A percentile compares a stretch with the other conserved stretches of the same genome.
Evolutionary conservation across 805 yeast genomes (phyloP).

Genomic region (Hanseniaspora vineae): DNA sequence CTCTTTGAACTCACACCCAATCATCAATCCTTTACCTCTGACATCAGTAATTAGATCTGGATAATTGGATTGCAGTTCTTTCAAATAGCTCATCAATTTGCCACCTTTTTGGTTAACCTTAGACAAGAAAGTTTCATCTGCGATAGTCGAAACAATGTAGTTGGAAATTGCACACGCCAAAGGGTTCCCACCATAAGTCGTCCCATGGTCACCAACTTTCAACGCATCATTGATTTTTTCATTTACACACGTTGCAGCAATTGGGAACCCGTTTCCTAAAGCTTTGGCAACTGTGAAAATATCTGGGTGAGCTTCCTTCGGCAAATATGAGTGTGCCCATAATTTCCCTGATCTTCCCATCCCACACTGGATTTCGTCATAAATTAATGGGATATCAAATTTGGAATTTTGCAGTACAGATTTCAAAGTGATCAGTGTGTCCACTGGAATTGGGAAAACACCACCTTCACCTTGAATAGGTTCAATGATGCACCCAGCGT

Average conservation of each 20-base stretch:
- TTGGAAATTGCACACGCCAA: slow-evolving; percentile 72
- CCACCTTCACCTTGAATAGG: slow-evolving; percentile 99
- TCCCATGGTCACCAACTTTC: slow-evolving; percentile 92
- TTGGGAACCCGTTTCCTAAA: slow-evolving; percentile 91
- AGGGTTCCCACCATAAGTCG: slow-evolving; percentile 97
- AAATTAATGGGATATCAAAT: slow-evolving; percentile 58
- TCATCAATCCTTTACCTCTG: slow-evolving; percentile 79
- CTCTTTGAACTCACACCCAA: slow-evolving; percentile 67
- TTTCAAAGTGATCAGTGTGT: slow-evolving; percentile 55
- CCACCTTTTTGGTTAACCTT: slow-evolving; percentile 51
- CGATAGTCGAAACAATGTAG: slow-evolving; percentile 59
- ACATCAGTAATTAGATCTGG: slow-evolving; percentile 53
- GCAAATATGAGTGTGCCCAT: slow-evolving; percentile 81
- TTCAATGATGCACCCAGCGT: slow-evolving; percentile 85
- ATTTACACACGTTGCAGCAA: slow-evolving; percentile 84
- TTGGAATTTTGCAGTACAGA: slow-evolving; percentile 46
- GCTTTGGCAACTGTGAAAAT: slow-evolving; percentile 92
- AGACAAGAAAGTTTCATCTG: slow-evolving; percentile 44
- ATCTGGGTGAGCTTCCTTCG: slow-evolving; percentile 82
- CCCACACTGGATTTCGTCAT: slow-evolving; percentile 96
- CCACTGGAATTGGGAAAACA: slow-evolving; percentile 50
- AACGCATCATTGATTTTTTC: slow-evolving; percentile 62
- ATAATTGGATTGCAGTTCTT: slow-evolving; percentile 35
- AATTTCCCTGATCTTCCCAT: slow-evolving; percentile 82
- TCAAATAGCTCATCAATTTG: slow-evolving; percentile 38